phyloP scores from a whole-genome alignment of 148 eudicot genomes.

The Cornus controversa region DNA sequence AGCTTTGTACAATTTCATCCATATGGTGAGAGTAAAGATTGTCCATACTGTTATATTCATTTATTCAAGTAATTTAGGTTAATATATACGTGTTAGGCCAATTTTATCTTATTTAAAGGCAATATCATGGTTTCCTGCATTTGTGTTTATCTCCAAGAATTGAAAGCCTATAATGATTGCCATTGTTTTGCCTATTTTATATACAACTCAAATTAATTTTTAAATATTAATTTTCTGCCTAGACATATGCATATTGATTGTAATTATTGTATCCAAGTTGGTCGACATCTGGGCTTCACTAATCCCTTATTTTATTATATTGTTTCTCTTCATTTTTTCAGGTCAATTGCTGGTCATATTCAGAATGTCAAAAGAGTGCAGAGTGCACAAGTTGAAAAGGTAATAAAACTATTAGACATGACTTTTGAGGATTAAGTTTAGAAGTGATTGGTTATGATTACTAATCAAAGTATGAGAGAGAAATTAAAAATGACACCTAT shows the following conservation, averaged over 20 bases:
- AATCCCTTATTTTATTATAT: not conserved
- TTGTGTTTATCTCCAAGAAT: not conserved
- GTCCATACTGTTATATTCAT: no score
- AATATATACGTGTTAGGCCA: not conserved
- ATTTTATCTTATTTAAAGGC: no score
- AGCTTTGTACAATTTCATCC: no score
- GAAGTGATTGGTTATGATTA: not conserved
- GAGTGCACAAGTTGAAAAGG: constrained; percentile 71
- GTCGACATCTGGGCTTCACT: not conserved
- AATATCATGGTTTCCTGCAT: constrained; percentile 4
- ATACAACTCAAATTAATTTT: not conserved
- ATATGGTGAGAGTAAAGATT: no score
- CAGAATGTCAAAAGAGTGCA: constrained; percentile 45
- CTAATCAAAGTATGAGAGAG: no score
- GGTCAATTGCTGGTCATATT: constrained; percentile 53
- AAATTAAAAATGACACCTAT: no score
- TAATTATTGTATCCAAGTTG: not conserved
- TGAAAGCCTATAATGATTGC: not conserved
- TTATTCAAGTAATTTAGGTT: no score
- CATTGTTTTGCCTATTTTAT: not conserved
- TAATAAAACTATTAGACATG: constrained; percentile 21
- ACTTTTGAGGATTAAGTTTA: not conserved
- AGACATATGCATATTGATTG: not conserved
- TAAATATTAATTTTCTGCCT: not conserved
- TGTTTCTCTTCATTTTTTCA: constrained; percentile 23